phyloP scores from a whole-genome alignment of 2,329 filamentous ascomycete species.

The Hymenoscyphus salicellus region DNA sequence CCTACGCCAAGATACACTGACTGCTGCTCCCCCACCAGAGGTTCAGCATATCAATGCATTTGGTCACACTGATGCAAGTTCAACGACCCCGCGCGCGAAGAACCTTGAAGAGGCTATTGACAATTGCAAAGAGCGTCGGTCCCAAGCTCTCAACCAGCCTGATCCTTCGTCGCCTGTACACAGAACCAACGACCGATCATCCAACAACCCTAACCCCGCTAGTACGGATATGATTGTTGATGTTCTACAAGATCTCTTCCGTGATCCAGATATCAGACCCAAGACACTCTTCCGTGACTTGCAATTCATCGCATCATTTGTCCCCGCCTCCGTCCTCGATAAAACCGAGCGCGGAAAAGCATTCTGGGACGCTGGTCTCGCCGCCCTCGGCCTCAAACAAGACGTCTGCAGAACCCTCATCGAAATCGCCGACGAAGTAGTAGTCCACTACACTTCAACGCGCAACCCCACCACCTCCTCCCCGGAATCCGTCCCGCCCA shows the following conservation, averaged over 20 bases:
- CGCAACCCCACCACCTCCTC: conserved; percentile 43
- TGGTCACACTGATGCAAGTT: conserved; percentile 26
- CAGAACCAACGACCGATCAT: conserved; percentile 76
- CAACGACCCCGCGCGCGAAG: conserved; percentile 40
- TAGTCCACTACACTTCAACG: conserved; percentile 64
- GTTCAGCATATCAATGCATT: conserved; percentile 33
- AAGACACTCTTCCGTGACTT: conserved; percentile 78
- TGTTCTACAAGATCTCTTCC: conserved; percentile 65
- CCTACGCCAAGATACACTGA: conserved; percentile 30
- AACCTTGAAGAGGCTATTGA: conserved; percentile 66
- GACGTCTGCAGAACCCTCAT: conserved; percentile 68
- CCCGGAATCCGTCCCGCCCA: conserved; percentile 25
- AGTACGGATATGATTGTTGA: conserved; percentile 56
- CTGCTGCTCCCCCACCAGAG: conserved; percentile 49
- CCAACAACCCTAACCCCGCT: conserved; percentile 43
- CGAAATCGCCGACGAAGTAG: conserved; percentile 66
- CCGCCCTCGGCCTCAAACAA: conserved; percentile 84
- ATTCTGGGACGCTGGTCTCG: conserved; percentile 79
- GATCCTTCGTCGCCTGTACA: conserved; percentile 65
- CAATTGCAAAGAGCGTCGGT: conserved; percentile 66
- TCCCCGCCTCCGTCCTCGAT: conserved; percentile 59
- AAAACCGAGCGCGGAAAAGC: conserved; percentile 67
- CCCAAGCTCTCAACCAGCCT: conserved; percentile 49
- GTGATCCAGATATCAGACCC: conserved; percentile 66
- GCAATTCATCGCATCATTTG: conserved; percentile 69